Evolutionary conservation across 73 alveolate genomes (phyloP), one percentile per base, ranked within the genome.

Genomic region (Paraurostyla sp.): DNA sequence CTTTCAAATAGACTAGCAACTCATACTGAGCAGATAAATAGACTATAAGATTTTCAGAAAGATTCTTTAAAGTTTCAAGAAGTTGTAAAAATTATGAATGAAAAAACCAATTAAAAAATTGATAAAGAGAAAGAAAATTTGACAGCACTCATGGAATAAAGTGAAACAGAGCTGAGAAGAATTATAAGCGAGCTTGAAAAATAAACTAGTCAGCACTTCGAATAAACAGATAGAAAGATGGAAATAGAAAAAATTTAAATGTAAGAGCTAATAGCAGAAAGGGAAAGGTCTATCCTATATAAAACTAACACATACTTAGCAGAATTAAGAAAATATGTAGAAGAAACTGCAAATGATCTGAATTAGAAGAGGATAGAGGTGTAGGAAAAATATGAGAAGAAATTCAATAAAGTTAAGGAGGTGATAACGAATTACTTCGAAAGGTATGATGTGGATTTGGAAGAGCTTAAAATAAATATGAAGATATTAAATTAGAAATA

Each of bases 381-480:
- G 15, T 35, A 22, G 29, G 60, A 41, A 16, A 57, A 41, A 57
- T 27, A 85, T 41, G 51, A 71, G 30, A 30, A 42, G 57, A 73
- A 69, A 56, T 50, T 58, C 32, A 16, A 13, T 0, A 73, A 75
- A 36, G 40, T 87, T 0, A 76, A 87, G 49, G 90, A 75, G 6
- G 85, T 59, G 13, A 32, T 49, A 29, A 30, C 91, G 3, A 63
- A 91, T 29, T 91, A 91, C 32, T 91, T 91, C 54, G 91, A 75
- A 54, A 83, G 60, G 45, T 78, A 91, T 58, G 96, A 91, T 48
- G 49, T 29, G 4, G 86, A 76, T 13, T 33, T 91, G 73, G 57
- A 84, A 45, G 78, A 38, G 18, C 59, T 90, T 54, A 59, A 71
- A 56, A 56, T 48, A 6, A 43, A 76, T 23, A 57, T 87, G 76